A percentile compares a stretch with the other conserved stretches of the same genome.
Conservation (phyloP, 768 basidiomycete genomes). For the Trametopsis cervina region DNA sequence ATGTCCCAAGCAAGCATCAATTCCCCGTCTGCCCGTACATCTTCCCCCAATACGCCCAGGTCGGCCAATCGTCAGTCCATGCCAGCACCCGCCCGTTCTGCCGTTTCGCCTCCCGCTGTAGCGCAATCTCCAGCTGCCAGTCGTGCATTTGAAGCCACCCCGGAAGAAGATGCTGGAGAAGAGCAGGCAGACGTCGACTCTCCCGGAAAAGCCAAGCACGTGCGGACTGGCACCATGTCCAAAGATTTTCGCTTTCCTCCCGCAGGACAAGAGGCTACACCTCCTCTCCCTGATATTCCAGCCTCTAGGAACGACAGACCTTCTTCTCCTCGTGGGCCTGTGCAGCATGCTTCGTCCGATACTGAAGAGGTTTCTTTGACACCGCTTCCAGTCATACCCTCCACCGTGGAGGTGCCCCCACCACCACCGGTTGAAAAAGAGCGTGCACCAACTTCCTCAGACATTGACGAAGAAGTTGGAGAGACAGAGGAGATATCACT, state of each 20-base stretch:
- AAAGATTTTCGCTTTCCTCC: constrained; percentile 24
- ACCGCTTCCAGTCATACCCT: constrained; percentile 36
- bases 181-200: constrained; percentile 27
- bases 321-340: constrained; percentile 6
- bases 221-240: constrained; percentile 70
- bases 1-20: constrained; percentile 65
- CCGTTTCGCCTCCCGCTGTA: constrained; percentile 36
- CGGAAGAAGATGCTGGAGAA: constrained; percentile 36
- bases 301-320: constrained; percentile 20
- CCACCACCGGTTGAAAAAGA: constrained; percentile 79
- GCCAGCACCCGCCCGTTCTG: constrained; percentile 47
- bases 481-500: constrained; percentile 65
- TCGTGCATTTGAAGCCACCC: constrained; percentile 40
- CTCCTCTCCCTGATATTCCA: constrained; percentile 25
- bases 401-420: constrained; percentile 70
- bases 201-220: constrained; percentile 15
- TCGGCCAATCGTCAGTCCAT: constrained; percentile 58
- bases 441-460: constrained; percentile 29
- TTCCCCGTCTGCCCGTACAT: constrained; percentile 29
- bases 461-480: constrained; percentile 65
- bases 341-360: constrained; percentile 10
- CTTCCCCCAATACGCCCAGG: constrained; percentile 24
- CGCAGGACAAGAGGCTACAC: constrained; percentile 18
- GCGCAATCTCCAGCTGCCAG: constrained; percentile 12
- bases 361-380: constrained; percentile 13